These are phyloP conservation scores for Ascochyta fabae DNA, from an alignment of 2,329 filamentous ascomycete species.

Conservation along the genomic window DNA sequence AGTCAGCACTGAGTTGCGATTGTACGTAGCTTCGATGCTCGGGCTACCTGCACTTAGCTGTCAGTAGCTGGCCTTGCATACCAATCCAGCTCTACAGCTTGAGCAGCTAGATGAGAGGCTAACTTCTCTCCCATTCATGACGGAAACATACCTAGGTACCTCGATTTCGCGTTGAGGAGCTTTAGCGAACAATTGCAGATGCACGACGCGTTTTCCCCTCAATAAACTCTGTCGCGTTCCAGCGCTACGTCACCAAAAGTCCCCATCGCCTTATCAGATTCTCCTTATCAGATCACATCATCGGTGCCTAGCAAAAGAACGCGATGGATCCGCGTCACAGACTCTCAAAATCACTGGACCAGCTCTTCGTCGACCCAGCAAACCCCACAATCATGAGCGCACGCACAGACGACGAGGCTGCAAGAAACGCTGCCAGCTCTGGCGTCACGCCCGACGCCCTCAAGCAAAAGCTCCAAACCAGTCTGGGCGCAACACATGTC, in stretches of 20 bases:
- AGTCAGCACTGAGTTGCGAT: conserved; percentile 3
- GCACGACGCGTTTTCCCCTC: neutral
- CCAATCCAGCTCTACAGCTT: neutral
- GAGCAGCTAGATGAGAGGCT: neutral
- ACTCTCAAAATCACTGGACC: conserved; percentile 43
- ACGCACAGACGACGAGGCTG: conserved; percentile 50
- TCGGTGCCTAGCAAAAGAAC: conserved; percentile 5
- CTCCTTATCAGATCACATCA: conserved; percentile 44
- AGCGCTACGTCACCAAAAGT: conserved; percentile 15
- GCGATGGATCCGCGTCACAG: conserved; percentile 45
- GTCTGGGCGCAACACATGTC: conserved; percentile 77
- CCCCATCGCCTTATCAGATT: too few relatives aligned
- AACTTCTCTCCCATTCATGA: neutral
- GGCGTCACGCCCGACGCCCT: conserved; percentile 77
- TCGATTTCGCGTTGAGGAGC: neutral
- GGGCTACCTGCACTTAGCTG: neutral
- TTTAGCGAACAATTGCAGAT: neutral
- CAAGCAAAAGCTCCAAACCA: conserved; percentile 70
- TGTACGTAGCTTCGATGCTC: conserved; percentile 1
- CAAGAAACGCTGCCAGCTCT: conserved; percentile 61
- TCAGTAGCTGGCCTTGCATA: neutral
- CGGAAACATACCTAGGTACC: neutral
- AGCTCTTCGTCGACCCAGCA: conserved; percentile 15
- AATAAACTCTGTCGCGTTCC: conserved; percentile 23
- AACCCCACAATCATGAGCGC: conserved; percentile 50